Evolutionary conservation across 495 filamentous ascomycete genomes (phyloP).

Genomic region (Penicillium ochrochloron): DNA sequence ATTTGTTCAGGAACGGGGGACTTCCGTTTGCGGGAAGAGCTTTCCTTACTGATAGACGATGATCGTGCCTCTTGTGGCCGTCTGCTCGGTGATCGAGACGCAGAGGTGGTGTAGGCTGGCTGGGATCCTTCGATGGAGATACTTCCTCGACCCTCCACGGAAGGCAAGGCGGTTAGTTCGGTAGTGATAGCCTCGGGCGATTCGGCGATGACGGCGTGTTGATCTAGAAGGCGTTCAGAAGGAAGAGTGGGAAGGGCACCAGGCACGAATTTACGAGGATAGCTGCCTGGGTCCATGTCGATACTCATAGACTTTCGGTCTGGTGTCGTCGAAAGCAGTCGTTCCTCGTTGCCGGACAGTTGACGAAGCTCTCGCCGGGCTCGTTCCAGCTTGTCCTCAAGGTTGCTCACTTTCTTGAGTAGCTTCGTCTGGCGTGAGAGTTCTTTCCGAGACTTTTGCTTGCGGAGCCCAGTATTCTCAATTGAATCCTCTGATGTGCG

Average conservation of each 20-base stretch:
- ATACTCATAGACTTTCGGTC: slow-evolving; percentile 28
- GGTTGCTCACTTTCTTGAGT: slow-evolving; percentile 66
- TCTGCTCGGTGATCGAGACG: slow-evolving; percentile 27
- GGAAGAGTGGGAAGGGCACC: slow-evolving; percentile 62
- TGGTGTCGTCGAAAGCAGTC: slow-evolving; percentile 29
- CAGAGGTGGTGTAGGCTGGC: slow-evolving; percentile 8
- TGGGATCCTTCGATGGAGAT: slow-evolving; percentile 21
- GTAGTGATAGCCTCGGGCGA: slow-evolving; percentile 12
- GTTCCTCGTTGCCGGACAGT: slow-evolving; percentile 48
- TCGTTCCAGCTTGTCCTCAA: slow-evolving; percentile 63
- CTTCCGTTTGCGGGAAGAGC: slow-evolving; percentile 49
- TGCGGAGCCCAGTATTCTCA: slow-evolving; percentile 44
- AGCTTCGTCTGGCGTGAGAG: slow-evolving; percentile 65
- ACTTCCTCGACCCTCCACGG: slow-evolving; percentile 22
- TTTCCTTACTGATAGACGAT: slow-evolving; percentile 40
- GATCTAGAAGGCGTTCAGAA: slow-evolving; percentile 59
- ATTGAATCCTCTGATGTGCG: slow-evolving; percentile 33
- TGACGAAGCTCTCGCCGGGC: slow-evolving; percentile 63
- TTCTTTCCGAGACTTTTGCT: slow-evolving; percentile 63
- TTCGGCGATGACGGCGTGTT: slow-evolving; percentile 26
- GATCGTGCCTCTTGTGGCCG: slow-evolving; percentile 26
- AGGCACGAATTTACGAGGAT: slow-evolving; percentile 55
- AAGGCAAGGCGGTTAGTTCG: slow-evolving; percentile 26
- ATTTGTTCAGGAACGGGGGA: slow-evolving; percentile 43
- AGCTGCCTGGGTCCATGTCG: slow-evolving; percentile 41